phyloP scores from a whole-genome alignment of 257 asterid species.

The Solanum lignicaule region DNA sequence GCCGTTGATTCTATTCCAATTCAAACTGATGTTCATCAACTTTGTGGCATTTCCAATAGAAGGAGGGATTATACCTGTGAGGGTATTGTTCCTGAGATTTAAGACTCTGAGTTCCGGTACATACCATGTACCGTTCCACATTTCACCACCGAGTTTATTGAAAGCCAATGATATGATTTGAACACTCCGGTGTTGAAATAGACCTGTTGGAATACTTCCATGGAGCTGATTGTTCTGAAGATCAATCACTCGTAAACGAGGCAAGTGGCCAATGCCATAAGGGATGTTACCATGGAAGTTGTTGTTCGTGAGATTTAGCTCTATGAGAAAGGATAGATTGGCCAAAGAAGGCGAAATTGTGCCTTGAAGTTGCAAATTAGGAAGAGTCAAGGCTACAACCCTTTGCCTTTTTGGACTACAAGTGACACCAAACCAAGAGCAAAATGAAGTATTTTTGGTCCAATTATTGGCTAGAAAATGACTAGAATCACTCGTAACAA shows the following conservation, averaged over 20 bases:
- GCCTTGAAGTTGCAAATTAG: constrained; percentile 17
- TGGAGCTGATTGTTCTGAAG: constrained; percentile 2
- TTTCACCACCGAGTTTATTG: constrained; percentile 7
- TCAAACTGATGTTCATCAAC: not conserved
- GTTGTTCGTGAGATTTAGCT: constrained; percentile 11
- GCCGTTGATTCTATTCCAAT: not conserved
- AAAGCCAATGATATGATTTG: constrained; percentile 4
- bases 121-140: constrained; percentile 3
- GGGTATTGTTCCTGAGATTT: not conserved
- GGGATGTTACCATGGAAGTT: constrained; percentile 1
- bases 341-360: constrained; percentile 14
- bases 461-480: constrained; percentile 8
- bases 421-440: constrained; percentile 25
- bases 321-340: constrained; percentile 23
- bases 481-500: constrained; percentile 6
- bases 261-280: not conserved
- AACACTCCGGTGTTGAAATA: constrained; percentile 2
- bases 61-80: not conserved
- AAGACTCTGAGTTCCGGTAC: constrained; percentile 6
- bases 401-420: constrained; percentile 7
- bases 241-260: not conserved
- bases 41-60: not conserved
- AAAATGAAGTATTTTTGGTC: constrained; percentile 7
- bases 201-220: not conserved
- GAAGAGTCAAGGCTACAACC: constrained; percentile 13